Evolutionary conservation across 140 eudicot genomes (phyloP), one percentile per base, ranked within the genome.

Genomic region (Senecio squalidus): DNA sequence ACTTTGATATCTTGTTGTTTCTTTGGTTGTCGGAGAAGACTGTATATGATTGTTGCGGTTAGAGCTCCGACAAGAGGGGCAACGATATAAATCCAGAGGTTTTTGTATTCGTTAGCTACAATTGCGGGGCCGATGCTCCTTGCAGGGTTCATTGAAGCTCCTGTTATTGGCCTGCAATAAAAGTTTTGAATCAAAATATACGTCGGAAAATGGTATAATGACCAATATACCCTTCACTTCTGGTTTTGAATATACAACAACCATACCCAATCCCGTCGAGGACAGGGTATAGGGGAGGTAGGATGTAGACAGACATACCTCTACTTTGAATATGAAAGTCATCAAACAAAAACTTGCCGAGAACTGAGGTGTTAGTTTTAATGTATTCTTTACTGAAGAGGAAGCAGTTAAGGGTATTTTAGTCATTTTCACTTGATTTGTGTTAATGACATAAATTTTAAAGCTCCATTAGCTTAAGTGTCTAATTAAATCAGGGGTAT

Each of bases 61-160:
- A 67, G 49, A 48, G 82, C 87, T 29, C 87, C 87, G 0, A 71
- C 63, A 31, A 80, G 62, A 11, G 94, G 80, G 51, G 71, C 74
- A 25, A 74, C 59, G 9, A 77, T 52, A 36, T 39, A 80, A 21
- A 78, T 73, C 87, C 88, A 81, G 8, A 65, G 68, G 50, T 80
- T 72, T 64, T 77, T 58, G 45, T 52, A 21, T 21, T 36, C 77
- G 18, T 80, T 80, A 33, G 85, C 62, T 14, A 69, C 85, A 9
- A 80, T 14, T 1, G 94, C 85, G 1, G 94, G 94, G 29, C 76
- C 94, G 80, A 84, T 67, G 63, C 94, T 84, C 46, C 94, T 75
- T 64, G 88, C 94, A n/a, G 94, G 88, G 69, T 84, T 84, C 85
- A 80, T 80, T 0, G 94, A 80, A 62, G 88, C 88, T 53, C 88